Percentiles rank a stretch among this genome's conserved stretches.
phyloP scores from a whole-genome alignment of 441 rosid species.

The Adansonia madagascariensis region DNA sequence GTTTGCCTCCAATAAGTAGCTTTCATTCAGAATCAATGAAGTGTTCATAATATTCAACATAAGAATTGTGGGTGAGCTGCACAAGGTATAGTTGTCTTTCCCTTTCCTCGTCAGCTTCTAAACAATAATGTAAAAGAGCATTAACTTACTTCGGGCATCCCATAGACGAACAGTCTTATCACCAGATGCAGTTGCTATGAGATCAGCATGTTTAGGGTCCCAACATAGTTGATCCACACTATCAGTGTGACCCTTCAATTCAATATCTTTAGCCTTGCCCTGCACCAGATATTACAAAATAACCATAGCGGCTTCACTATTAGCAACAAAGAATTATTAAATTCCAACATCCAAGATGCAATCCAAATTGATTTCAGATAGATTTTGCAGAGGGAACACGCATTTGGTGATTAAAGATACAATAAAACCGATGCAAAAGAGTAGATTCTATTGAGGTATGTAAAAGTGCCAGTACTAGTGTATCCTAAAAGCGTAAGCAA shows the following conservation, averaged over 20 bases:
- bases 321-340: constrained; percentile 14
- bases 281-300: constrained; percentile 35
- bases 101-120: not conserved
- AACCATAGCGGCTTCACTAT: not conserved
- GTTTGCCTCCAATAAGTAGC: not conserved
- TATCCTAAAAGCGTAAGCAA: constrained; percentile 8
- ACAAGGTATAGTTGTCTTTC: not conserved
- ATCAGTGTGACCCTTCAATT: constrained; percentile 91
- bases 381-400: not conserved
- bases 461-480: not conserved
- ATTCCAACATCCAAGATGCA: not conserved
- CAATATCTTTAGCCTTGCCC: constrained; percentile 87
- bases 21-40: not conserved
- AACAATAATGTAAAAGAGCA: not conserved
- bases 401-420: not conserved
- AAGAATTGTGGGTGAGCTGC: not conserved
- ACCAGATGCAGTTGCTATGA: constrained; percentile 97
- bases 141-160: constrained; percentile 91
- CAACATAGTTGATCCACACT: constrained; percentile 98
- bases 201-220: constrained; percentile 93
- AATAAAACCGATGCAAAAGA: not conserved
- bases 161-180: constrained; percentile 94
- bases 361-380: not conserved
- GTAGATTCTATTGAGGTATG: not conserved
- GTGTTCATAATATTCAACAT: not conserved